Conservation (phyloP, 208 protist genomes). For the Wallacemonas sp. region DNA sequence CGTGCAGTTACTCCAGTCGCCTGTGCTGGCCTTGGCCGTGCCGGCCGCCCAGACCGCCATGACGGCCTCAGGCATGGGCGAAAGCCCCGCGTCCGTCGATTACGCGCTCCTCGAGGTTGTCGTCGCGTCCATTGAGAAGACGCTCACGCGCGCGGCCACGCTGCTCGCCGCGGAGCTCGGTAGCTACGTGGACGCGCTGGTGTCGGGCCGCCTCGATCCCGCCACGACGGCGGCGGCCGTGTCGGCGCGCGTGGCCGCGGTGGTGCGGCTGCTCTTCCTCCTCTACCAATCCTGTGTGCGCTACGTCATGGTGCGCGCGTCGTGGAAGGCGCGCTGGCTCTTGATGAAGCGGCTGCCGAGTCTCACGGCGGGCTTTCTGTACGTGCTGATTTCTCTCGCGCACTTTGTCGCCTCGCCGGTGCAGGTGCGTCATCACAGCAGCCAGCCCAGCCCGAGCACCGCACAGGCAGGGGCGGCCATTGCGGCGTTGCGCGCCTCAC, state of each 20-base stretch:
- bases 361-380: slow-evolving; percentile 42
- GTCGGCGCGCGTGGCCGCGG: slow-evolving; percentile 1
- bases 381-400: slow-evolving; percentile 32
- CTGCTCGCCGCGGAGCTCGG: slow-evolving; percentile 1
- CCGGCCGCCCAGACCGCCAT: background rate
- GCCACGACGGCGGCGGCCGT: background rate
- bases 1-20: background rate
- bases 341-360: slow-evolving; percentile 48
- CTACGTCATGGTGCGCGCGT: slow-evolving; percentile 38
- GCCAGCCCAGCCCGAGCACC: too few species aligned
- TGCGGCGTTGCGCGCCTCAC: background rate
- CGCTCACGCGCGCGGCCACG: slow-evolving; percentile 21
- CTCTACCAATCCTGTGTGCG: slow-evolving; percentile 47
- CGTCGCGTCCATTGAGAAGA: slow-evolving; percentile 20
- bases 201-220: background rate
- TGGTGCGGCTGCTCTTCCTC: slow-evolving; percentile 30
- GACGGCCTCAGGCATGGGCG: slow-evolving; percentile 1
- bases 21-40: background rate
- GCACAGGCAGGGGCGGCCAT: background rate
- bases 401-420: slow-evolving; percentile 2
- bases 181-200: slow-evolving; percentile 5
- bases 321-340: slow-evolving; percentile 75
- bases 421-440: background rate
- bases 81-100: slow-evolving; percentile 34
- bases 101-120: slow-evolving; percentile 19